Base-by-base conservation (phyloP, 257 asterid species). In the Gardenia jasminoides region DNA sequence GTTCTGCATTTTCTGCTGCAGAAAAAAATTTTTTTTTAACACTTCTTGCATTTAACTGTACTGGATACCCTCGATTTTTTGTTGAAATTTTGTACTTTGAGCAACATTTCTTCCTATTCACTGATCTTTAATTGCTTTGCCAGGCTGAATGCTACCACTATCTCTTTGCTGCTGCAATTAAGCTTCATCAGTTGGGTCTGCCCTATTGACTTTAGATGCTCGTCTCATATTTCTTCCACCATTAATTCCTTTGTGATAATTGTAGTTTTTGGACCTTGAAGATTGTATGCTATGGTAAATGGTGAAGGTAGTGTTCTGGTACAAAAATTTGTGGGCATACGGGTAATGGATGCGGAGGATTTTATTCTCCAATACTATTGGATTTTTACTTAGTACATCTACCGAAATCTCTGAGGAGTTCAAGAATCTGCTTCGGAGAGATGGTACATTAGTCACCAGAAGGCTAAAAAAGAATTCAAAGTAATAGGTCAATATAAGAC, bases 121-220 rank as follows among this genome's bases (percentile, higher is more conserved):
- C 43, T 30, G 44, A 13, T 65, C 7, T 7, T 7, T 7, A 31
- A 67, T 30, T 66, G 13, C 47, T n/a, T 33, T 83, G 80, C 76
- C 90, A 93, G 99, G 89, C 99, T 78, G 97, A 93, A 78, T 88
- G 97, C 87, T 94, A 90, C 86, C 96, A 91, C 84, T 94, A 93
- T 82, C 97, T 91, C 74, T 94, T 91, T 79, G 96, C 90, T 87
- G 97, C 97, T 67, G 94, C 98, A 54, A 88, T 93, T 86, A 91
- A 90, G 81, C 96, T 94, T 70, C 92, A 89, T 79, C 96, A 90
- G 79, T 82, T 94, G 80, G 98, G 96, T 68, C 65, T 92, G 78
- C 93, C 89, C 84, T 90, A 5, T 33, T 44, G 12, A 67, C 47
- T 33, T 6, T 16, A 13, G 71, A 67, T n/a, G 30, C 17, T 26